Evolutionary conservation across 495 filamentous ascomycete species (phyloP).

Genomic region (Talaromyces stipitatus): DNA sequence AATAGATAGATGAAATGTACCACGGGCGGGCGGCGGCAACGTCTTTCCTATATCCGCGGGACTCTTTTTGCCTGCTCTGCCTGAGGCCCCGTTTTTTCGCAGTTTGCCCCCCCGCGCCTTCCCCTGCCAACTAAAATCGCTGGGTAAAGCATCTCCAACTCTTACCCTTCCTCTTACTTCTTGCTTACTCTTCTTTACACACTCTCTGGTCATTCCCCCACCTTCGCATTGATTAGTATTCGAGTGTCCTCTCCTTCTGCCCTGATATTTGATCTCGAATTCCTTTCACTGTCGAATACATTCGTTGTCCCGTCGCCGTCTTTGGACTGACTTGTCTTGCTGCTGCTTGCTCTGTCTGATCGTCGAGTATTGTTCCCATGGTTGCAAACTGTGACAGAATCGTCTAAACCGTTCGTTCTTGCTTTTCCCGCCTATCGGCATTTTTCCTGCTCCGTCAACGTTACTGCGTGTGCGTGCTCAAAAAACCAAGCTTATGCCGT

Average conservation of each 20-base stretch:
- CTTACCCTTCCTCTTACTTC: not conserved
- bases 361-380: not conserved
- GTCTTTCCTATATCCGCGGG: not conserved
- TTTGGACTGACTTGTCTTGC: not conserved
- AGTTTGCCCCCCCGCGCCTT: not conserved
- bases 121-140: not conserved
- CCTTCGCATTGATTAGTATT: not conserved
- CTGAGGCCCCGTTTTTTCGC: too few species aligned
- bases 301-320: not conserved
- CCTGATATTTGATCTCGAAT: not conserved
- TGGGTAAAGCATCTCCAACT: not conserved
- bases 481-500: not conserved
- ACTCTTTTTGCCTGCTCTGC: too few species aligned
- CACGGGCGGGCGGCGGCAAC: not conserved
- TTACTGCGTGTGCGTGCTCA: too few species aligned
- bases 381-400: not conserved
- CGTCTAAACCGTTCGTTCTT: not conserved
- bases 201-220: not conserved
- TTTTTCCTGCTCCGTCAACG: not conserved
- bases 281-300: not conserved
- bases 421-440: not conserved
- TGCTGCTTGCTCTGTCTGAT: not conserved
- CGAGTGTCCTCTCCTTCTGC: constrained; percentile 2
- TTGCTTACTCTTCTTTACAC: not conserved
- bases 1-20: too few species aligned